These are phyloP conservation scores for Aspergillus sclerotioniger DNA, from an alignment of 495 filamentous ascomycete species.

Conservation along the genomic window DNA sequence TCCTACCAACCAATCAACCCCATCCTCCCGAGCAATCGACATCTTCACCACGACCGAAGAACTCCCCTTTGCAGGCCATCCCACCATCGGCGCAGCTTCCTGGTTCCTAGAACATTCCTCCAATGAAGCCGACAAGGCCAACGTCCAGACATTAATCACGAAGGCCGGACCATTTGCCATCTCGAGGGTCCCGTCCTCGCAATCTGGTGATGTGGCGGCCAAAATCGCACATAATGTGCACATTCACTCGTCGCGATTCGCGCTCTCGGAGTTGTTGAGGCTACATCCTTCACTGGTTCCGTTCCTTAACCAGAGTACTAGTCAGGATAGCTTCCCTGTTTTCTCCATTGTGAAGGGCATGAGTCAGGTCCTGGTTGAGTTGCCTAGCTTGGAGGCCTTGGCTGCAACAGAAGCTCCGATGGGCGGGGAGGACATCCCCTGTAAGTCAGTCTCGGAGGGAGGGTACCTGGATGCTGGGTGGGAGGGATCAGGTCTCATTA, in stretches of 20 bases:
- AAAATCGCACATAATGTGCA: conserved; percentile 65
- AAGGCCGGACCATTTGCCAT: conserved; percentile 63
- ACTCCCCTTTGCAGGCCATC: conserved; percentile 76
- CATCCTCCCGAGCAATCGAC: conserved; percentile 49
- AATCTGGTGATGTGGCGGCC: conserved; percentile 42
- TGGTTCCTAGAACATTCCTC: conserved; percentile 45
- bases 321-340: conserved; percentile 28
- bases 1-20: conserved; percentile 14
- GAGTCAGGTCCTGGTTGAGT: conserved; percentile 56
- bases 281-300: conserved; percentile 19
- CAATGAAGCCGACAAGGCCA: conserved; percentile 23
- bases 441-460: neutral
- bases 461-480: conserved; percentile 54
- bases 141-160: conserved; percentile 48
- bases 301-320: neutral
- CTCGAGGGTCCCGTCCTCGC: conserved; percentile 11
- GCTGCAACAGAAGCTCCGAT: conserved; percentile 18
- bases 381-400: conserved; percentile 35
- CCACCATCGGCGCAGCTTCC: conserved; percentile 67
- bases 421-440: conserved; percentile 14
- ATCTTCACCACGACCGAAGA: conserved; percentile 67
- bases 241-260: conserved; percentile 48
- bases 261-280: conserved; percentile 27
- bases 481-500: conserved; percentile 41
- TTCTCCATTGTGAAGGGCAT: conserved; percentile 70